Base-by-base conservation (phyloP, 2,329 filamentous ascomycete species). In the Penicillium sp. region DNA sequence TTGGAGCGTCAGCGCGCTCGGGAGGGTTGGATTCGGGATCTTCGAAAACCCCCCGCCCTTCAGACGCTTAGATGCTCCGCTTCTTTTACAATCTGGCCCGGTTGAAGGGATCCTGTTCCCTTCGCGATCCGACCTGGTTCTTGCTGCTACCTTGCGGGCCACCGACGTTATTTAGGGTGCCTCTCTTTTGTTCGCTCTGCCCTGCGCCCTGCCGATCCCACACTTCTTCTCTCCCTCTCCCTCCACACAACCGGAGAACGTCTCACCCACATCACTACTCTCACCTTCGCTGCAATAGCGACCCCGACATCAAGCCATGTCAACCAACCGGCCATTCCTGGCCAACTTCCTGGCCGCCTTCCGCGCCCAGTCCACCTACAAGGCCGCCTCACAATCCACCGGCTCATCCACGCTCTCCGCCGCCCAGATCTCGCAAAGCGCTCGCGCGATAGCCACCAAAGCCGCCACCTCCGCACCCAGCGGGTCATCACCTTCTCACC, bases 271-370 rank as follows among this genome's bases (percentile, higher is more conserved):
- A 30, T 7, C 6, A 20, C 16, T 41, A 70, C 43, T 29, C 26
- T 14, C n/a, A n/a, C n/a, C n/a, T n/a, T n/a, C n/a, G n/a, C n/a
- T n/a, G n/a, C n/a, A n/a, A n/a, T n/a, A n/a, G n/a, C n/a, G n/a
- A n/a, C n/a, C n/a, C n/a, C n/a, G n/a, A n/a, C n/a, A n/a, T n/a
- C n/a, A n/a, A n/a, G 6, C 28, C 53, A 83, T 83, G 80, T 76
- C 79, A 2, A 81, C 78, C 49, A 83, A 84, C 67, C 69, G 80
- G 42, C 80, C 75, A 33, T 84, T 84, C 67, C 73, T 85, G 54
- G 74, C 79, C 51, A 80, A 80, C 69, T 83, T 84, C 67, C 75
- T 84, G 47, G 77, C 81, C 33, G 79, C 80, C 47, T 85, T 85
- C 58, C 75, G 81, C 36, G 79, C 81, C 35, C 80, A 83, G 57